Conservation (phyloP, 1,284 basidiomycete genomes). For the Ganoderma leucocontextum region DNA sequence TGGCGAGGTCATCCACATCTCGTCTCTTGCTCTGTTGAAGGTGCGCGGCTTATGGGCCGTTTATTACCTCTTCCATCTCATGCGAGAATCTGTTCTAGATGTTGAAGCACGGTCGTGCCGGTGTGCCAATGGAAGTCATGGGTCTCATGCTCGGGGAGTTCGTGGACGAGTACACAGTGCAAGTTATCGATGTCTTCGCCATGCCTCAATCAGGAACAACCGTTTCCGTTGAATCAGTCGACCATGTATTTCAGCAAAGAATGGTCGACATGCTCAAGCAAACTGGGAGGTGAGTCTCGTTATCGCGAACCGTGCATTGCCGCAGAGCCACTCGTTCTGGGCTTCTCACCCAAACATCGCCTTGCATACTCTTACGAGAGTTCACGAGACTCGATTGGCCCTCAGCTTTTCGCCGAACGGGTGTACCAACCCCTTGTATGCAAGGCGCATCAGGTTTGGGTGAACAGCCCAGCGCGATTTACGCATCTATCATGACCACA, state of each 20-base stretch:
- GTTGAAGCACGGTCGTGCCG: slow-evolving; percentile 98
- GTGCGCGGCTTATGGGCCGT: slow-evolving; percentile 47
- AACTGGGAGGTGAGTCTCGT: slow-evolving; percentile 83
- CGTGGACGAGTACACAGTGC: slow-evolving; percentile 98
- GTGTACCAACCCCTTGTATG: neutral
- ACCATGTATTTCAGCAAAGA: slow-evolving; percentile 98
- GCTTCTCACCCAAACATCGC: neutral
- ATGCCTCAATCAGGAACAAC: slow-evolving; percentile 99
- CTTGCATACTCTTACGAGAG: neutral
- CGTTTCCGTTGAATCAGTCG: slow-evolving; percentile 98
- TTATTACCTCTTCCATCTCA: neutral
- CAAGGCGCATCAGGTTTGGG: neutral
- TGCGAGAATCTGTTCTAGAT: slow-evolving; percentile 66
- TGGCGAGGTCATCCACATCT: slow-evolving; percentile 97
- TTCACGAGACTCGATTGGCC: neutral
- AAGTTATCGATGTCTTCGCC: slow-evolving; percentile 98
- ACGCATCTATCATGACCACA: neutral
- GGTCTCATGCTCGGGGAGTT: slow-evolving; percentile 99
- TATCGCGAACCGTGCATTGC: neutral
- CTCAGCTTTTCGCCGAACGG: neutral
- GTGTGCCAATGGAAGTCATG: slow-evolving; percentile 99
- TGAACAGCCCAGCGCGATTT: neutral
- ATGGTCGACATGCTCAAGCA: slow-evolving; percentile 99
- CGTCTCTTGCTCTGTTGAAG: slow-evolving; percentile 92
- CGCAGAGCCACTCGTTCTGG: neutral